Percentiles rank a stretch among this genome's conserved stretches.
Conservation (phyloP, 495 filamentous ascomycete genomes). For the Ramalina intermedia region DNA sequence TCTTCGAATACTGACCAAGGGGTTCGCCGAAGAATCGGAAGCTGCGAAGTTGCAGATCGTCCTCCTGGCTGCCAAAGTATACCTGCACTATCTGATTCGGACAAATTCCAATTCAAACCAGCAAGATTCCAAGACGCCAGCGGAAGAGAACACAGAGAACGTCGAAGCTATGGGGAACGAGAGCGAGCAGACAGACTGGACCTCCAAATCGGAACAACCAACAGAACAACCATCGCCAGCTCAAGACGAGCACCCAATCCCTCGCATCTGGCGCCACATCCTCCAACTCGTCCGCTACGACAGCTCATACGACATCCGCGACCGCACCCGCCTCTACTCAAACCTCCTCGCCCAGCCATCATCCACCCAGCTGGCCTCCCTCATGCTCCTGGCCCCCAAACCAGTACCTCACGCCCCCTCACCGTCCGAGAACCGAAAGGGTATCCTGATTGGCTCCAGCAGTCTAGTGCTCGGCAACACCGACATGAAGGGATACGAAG, state of each 20-base stretch:
- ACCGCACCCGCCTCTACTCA: conserved; percentile 77
- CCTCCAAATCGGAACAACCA: conserved; percentile 21
- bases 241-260: conserved; percentile 46
- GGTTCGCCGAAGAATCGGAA: conserved; percentile 72
- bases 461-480: conserved; percentile 68
- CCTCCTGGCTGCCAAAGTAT: conserved; percentile 84
- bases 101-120: background rate
- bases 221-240: conserved; percentile 2
- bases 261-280: conserved; percentile 69
- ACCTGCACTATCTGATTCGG: conserved; percentile 71
- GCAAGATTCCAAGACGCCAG: background rate
- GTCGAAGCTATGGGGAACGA: background rate
- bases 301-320: conserved; percentile 85
- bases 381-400: conserved; percentile 86
- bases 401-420: conserved; percentile 77
- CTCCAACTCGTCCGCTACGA: conserved; percentile 80
- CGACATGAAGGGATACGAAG: conserved; percentile 59
- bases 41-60: conserved; percentile 82
- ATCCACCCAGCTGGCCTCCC: conserved; percentile 68
- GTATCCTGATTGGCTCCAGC: conserved; percentile 64
- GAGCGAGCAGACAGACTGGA: background rate
- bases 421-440: conserved; percentile 65
- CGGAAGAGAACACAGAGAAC: background rate
- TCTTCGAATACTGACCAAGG: conserved; percentile 72
- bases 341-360: conserved; percentile 60